Conservation (phyloP, 2,329 filamentous ascomycete species). For the Talaromyces amestolkiae region DNA sequence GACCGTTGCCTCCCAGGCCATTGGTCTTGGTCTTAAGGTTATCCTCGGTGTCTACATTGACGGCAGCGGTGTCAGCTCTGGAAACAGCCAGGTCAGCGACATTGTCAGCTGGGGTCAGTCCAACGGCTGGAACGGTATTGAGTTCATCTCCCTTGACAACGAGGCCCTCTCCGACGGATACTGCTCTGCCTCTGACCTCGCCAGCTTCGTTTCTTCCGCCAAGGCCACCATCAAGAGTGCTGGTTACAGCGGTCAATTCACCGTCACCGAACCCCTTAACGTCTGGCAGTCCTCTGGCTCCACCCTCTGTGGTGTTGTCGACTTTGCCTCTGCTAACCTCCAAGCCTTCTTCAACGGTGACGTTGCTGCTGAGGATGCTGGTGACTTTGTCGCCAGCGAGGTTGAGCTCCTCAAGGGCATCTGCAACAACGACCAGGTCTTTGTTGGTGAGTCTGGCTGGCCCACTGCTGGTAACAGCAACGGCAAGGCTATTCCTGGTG, state of each 20-base stretch:
- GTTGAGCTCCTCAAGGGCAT: slow-evolving; percentile 66
- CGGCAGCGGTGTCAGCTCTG: slow-evolving; percentile 57
- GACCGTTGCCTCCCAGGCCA: slow-evolving; percentile 69
- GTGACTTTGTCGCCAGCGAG: slow-evolving; percentile 72
- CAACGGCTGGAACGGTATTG: slow-evolving; percentile 64
- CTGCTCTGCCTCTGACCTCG: slow-evolving; percentile 64
- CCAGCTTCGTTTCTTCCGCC: slow-evolving; percentile 65
- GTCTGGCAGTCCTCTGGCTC: slow-evolving; percentile 64
- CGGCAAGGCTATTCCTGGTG: slow-evolving; percentile 68
- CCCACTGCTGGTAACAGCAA: slow-evolving; percentile 69
- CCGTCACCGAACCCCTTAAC: slow-evolving; percentile 82
- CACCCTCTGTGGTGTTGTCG: slow-evolving; percentile 69
- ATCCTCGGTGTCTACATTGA: slow-evolving; percentile 88
- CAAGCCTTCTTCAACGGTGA: slow-evolving; percentile 90
- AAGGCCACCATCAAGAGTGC: slow-evolving; percentile 60
- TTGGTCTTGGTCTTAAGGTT: slow-evolving; percentile 67
- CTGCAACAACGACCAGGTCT: slow-evolving; percentile 61
- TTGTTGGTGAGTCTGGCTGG: slow-evolving; percentile 88
- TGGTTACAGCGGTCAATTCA: slow-evolving; percentile 72
- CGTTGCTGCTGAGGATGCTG: slow-evolving; percentile 63
- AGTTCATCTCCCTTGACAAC: slow-evolving; percentile 84
- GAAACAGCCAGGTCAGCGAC: slow-evolving; percentile 69
- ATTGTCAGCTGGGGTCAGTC: slow-evolving; percentile 67
- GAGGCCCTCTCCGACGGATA: slow-evolving; percentile 78
- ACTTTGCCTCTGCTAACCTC: slow-evolving; percentile 80